phyloP scores from a whole-genome alignment of 441 rosid genomes.

The Adansonia grandidieri region DNA sequence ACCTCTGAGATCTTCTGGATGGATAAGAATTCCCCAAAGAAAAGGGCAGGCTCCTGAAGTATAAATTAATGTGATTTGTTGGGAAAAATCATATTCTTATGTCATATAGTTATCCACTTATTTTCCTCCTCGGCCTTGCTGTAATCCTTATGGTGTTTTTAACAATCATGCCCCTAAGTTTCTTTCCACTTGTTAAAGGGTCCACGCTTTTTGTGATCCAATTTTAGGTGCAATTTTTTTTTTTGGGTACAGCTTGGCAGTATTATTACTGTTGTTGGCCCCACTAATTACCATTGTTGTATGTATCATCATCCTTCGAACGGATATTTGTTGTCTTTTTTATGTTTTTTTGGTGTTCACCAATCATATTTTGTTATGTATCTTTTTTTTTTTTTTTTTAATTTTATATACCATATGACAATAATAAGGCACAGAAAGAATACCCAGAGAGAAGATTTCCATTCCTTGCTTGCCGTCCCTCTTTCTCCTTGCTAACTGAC shows the following conservation, averaged over 20 bases:
- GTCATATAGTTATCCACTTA: neutral
- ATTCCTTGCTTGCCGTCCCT: neutral
- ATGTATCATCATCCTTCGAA: neutral
- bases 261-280: neutral
- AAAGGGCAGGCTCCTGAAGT: neutral
- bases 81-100: neutral
- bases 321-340: no score
- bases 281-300: neutral
- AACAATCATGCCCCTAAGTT: neutral
- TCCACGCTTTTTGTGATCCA: conserved; percentile 17
- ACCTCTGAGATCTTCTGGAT: neutral
- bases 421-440: no score
- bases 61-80: neutral
- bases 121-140: neutral
- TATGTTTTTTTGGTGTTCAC: no score
- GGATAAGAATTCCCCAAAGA: neutral
- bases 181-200: conserved; percentile 15
- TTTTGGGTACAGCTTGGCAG: neutral
- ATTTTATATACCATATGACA: no score
- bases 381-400: no score
- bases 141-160: neutral
- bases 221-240: neutral
- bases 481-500: neutral
- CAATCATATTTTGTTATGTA: no score
- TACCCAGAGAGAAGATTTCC: neutral